phyloP scores from a whole-genome alignment of 2,329 filamentous ascomycete genomes.

The Stagonosporopsis rhizophila region DNA sequence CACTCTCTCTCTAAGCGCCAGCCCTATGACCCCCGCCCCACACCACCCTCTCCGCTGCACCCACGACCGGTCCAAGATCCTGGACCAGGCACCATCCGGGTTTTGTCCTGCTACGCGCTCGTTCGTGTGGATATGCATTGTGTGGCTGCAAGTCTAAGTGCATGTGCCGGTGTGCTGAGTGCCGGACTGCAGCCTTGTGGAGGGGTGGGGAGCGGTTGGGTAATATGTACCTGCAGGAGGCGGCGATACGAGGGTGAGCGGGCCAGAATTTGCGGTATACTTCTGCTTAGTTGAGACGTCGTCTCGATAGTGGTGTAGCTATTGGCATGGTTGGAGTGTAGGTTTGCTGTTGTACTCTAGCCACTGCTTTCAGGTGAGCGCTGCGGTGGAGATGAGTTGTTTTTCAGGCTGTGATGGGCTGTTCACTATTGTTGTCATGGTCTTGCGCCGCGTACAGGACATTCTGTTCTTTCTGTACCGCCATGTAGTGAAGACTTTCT shows the following conservation, averaged over 20 bases:
- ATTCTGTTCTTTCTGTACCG: no score
- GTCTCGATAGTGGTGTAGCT: background rate
- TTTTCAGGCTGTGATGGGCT: no score
- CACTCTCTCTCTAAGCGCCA: conserved; percentile 32
- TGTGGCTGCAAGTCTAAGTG: conserved; percentile 39
- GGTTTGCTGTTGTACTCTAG: background rate
- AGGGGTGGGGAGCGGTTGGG: conserved; percentile 9
- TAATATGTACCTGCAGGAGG: conserved; percentile 16
- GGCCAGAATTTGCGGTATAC: background rate
- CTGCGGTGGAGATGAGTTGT: no score
- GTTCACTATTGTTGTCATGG: no score
- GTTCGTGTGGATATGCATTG: conserved; percentile 13
- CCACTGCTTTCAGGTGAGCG: no score
- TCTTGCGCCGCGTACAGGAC: no score
- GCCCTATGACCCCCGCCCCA: conserved; percentile 36
- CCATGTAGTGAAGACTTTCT: no score
- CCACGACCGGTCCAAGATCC: conserved; percentile 21
- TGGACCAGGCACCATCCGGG: conserved; percentile 30
- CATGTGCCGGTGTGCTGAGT: conserved; percentile 23
- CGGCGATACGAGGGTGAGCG: conserved; percentile 3
- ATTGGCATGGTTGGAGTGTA: background rate
- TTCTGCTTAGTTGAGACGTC: background rate
- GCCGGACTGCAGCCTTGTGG: conserved; percentile 15
- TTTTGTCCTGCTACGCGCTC: conserved; percentile 31
- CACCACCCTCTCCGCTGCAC: conserved; percentile 13